Evolutionary conservation across 495 filamentous ascomycete species (phyloP).

Genomic region (Penicillium ucsense): DNA sequence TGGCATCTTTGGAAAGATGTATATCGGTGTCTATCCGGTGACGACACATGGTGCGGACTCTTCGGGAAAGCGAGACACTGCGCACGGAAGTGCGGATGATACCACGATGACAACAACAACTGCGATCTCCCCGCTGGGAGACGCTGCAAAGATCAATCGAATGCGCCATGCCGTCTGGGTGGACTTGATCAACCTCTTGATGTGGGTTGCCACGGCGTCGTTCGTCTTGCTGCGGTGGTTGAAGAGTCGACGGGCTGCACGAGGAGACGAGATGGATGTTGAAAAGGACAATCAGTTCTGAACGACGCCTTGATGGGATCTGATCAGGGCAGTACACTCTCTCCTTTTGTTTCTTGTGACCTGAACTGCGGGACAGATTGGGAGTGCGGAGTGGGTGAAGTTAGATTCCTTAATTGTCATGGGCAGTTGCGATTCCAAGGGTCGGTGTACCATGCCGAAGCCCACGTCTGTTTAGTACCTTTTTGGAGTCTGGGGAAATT

Average conservation of each 20-base stretch:
- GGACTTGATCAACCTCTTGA: conserved; percentile 58
- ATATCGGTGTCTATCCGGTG: conserved; percentile 56
- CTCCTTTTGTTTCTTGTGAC: no score
- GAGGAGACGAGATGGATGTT: conserved; percentile 6
- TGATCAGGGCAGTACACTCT: no score
- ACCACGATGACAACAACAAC: conserved; percentile 25
- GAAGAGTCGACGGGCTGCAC: conserved; percentile 13
- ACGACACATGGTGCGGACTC: conserved; percentile 6
- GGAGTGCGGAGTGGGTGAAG: neutral
- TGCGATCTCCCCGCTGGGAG: conserved; percentile 8
- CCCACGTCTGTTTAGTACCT: no score
- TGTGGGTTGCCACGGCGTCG: conserved; percentile 57
- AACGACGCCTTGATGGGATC: neutral
- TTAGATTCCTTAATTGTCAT: no score
- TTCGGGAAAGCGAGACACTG: conserved; percentile 37
- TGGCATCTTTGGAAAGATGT: conserved; percentile 72
- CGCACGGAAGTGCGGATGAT: neutral
- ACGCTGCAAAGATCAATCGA: conserved; percentile 40
- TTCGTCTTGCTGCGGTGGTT: conserved; percentile 32
- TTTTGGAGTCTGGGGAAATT: no score
- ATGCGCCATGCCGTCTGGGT: conserved; percentile 89
- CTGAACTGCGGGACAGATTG: no score
- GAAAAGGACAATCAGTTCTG: conserved; percentile 10
- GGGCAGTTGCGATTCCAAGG: no score
- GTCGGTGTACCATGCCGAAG: no score